A percentile compares a stretch with the other conserved stretches of the same genome.
Conservation (phyloP, 2,329 filamentous ascomycete genomes). For the Fusarium hostae region DNA sequence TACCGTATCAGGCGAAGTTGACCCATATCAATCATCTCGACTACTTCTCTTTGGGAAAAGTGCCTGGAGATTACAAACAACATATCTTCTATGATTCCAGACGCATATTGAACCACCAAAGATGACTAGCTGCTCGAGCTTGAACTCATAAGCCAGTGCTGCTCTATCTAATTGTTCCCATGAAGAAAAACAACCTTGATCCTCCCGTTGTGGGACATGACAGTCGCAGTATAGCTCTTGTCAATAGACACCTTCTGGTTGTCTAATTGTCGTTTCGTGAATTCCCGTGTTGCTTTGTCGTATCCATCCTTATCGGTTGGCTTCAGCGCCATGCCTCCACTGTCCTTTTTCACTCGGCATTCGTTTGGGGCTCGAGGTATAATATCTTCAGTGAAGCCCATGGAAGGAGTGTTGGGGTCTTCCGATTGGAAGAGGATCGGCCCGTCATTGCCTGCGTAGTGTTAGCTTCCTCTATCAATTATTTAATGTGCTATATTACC, state of each 20-base stretch:
- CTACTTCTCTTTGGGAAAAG: not conserved
- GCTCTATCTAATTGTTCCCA: constrained; percentile 17
- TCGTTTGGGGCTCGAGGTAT: constrained; percentile 17
- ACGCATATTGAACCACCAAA: no score
- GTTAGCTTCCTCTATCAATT: not conserved
- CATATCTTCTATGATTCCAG: not conserved
- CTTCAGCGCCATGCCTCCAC: constrained; percentile 20
- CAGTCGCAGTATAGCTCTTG: constrained; percentile 22
- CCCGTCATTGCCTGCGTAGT: constrained; percentile 27
- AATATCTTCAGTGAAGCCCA: constrained; percentile 25
- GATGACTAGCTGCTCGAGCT: not conserved
- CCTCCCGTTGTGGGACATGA: constrained; percentile 33
- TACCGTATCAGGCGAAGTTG: not conserved
- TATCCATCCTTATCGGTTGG: constrained; percentile 35
- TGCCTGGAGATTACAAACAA: not conserved
- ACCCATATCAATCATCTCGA: not conserved
- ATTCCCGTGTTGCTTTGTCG: constrained; percentile 22
- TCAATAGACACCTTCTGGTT: constrained; percentile 22
- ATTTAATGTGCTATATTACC: not conserved
- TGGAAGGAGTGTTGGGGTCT: constrained; percentile 11
- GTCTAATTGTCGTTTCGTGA: constrained; percentile 12
- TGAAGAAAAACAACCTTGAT: constrained; percentile 19
- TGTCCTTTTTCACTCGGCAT: constrained; percentile 23
- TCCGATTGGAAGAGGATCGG: constrained; percentile 25
- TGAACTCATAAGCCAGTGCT: not conserved